Evolutionary conservation across 2,329 filamentous ascomycete genomes (phyloP).

Genomic region (Fusarium bactridioides): DNA sequence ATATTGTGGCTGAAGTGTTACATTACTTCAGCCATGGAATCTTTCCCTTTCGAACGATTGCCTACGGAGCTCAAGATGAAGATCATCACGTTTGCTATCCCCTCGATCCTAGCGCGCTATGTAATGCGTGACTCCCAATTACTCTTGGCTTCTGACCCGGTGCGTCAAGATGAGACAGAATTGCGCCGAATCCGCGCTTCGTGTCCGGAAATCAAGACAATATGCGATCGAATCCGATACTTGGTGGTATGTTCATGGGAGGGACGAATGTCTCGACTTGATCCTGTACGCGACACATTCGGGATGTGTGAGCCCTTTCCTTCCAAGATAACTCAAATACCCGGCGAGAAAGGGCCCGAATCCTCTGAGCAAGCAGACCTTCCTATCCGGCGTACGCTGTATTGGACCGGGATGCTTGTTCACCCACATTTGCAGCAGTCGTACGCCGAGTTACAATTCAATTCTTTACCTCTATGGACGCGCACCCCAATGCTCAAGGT

Average conservation of each 20-base stretch:
- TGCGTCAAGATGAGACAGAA: too few species aligned
- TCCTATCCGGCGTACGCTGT: not conserved
- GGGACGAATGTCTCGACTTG: not conserved
- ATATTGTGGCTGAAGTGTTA: fast-evolving
- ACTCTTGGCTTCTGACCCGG: not conserved
- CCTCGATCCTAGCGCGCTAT: not conserved
- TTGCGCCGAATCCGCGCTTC: not conserved
- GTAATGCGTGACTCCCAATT: not conserved
- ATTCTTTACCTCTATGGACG: not conserved
- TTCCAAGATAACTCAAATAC: fast-evolving
- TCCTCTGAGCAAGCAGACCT: not conserved
- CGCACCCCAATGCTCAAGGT: not conserved
- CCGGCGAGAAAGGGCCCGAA: fast-evolving
- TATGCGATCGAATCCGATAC: not conserved
- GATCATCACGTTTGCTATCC: not conserved
- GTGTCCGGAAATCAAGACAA: not conserved
- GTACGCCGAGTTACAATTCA: fast-evolving
- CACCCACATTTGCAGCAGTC: too few species aligned
- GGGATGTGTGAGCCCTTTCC: not conserved
- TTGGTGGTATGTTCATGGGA: fast-evolving
- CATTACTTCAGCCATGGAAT: not conserved
- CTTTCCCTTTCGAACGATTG: not conserved
- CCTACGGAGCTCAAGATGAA: not conserved
- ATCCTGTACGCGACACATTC: not conserved
- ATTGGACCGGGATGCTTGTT: fast-evolving